Evolutionary conservation across 176 grass and related monocot genomes (phyloP).

Genomic region (Chloris gayana): DNA sequence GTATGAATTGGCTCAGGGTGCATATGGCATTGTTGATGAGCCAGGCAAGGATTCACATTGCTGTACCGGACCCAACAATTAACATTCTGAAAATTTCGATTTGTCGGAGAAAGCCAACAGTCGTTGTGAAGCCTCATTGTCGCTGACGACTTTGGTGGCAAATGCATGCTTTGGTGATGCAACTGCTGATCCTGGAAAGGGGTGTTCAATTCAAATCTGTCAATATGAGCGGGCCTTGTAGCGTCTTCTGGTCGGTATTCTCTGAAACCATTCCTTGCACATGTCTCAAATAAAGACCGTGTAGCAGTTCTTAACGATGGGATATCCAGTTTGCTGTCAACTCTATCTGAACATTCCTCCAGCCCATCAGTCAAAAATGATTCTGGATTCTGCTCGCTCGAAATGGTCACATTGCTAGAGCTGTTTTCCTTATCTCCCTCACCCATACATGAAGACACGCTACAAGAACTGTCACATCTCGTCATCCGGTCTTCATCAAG

Average conservation of each 20-base stretch:
- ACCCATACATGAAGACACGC: constrained; percentile 72
- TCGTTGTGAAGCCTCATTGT: constrained; percentile 55
- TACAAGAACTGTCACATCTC: constrained; percentile 60
- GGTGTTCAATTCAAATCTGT: constrained; percentile 37
- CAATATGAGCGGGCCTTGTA: constrained; percentile 28
- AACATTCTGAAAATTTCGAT: constrained; percentile 64
- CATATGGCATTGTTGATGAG: constrained; percentile 51
- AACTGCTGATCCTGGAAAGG: constrained; percentile 23
- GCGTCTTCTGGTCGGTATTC: constrained; percentile 52
- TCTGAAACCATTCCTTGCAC: constrained; percentile 48
- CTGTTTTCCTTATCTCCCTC: constrained; percentile 80
- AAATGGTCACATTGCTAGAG: constrained; percentile 64
- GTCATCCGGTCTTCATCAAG: constrained; percentile 47
- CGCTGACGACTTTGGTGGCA: constrained; percentile 47
- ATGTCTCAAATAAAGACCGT: constrained; percentile 51
- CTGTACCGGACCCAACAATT: constrained; percentile 59
- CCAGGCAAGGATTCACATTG: constrained; percentile 52
- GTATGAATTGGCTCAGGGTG: constrained; percentile 54
- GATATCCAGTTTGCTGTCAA: constrained; percentile 18
- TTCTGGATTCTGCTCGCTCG: constrained; percentile 57
- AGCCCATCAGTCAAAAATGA: constrained; percentile 66
- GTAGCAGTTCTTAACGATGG: constrained; percentile 40
- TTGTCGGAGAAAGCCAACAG: constrained; percentile 61
- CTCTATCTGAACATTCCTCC: constrained; percentile 60
- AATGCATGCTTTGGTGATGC: constrained; percentile 23